phyloP scores from a whole-genome alignment of 768 basidiomycete species.

The Leucogyrophana mollusca region DNA sequence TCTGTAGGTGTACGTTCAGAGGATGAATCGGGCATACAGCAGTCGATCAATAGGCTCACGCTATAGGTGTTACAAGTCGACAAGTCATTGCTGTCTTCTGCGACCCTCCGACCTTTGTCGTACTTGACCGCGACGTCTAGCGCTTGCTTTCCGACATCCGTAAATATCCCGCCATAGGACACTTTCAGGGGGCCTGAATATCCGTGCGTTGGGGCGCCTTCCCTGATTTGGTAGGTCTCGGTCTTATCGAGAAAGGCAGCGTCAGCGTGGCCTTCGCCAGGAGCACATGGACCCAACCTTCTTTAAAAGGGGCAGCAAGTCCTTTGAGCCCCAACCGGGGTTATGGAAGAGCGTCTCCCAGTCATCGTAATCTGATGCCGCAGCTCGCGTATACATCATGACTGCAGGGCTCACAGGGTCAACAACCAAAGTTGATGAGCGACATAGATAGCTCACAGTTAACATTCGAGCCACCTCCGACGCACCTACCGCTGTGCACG shows the following conservation, averaged over 20 bases:
- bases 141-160: slow-evolving; percentile 44
- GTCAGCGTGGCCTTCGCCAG: neutral
- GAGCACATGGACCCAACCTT: slow-evolving; percentile 12
- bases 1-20: slow-evolving; percentile 31
- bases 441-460: slow-evolving; percentile 42
- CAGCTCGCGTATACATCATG: slow-evolving; percentile 56
- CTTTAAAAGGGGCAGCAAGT: slow-evolving; percentile 22
- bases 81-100: slow-evolving; percentile 49
- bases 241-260: slow-evolving; percentile 2
- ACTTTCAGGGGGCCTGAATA: slow-evolving; percentile 22
- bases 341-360: slow-evolving; percentile 20
- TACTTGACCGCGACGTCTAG: slow-evolving; percentile 44
- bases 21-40: neutral
- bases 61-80: slow-evolving; percentile 44
- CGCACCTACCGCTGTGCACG: slow-evolving; percentile 22
- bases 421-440: too few species aligned
- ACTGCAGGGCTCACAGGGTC: slow-evolving; percentile 17
- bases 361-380: slow-evolving; percentile 55
- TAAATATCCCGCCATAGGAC: slow-evolving; percentile 26
- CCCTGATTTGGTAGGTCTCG: slow-evolving; percentile 20
- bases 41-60: slow-evolving; percentile 30
- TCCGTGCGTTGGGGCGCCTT: slow-evolving; percentile 16
- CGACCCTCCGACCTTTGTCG: slow-evolving; percentile 42
- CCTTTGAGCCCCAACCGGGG: slow-evolving; percentile 25
- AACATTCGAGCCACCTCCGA: slow-evolving; percentile 36